Evolutionary conservation across 148 eudicot species (phyloP).

Genomic region (Amaranthus hypochondriacus): DNA sequence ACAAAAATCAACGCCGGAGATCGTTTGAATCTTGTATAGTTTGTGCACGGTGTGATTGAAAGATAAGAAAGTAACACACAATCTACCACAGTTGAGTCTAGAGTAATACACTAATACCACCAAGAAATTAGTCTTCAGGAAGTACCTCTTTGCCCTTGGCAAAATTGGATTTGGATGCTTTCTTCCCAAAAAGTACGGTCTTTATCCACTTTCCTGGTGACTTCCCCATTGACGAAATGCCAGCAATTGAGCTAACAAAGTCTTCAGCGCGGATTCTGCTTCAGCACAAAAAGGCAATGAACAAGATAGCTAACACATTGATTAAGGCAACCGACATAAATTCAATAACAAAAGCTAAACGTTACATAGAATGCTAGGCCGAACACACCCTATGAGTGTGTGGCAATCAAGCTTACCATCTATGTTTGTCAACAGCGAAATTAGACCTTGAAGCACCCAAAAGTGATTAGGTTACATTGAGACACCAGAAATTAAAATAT

Average conservation of each 20-base stretch:
- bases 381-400: neutral
- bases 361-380: neutral
- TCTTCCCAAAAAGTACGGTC: slow-evolving; percentile 77
- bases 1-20: too few species aligned
- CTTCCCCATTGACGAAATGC: slow-evolving; percentile 63
- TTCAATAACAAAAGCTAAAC: neutral
- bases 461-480: neutral
- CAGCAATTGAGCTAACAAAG: slow-evolving; percentile 14
- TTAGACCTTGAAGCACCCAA: neutral
- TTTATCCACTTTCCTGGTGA: slow-evolving; percentile 98
- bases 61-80: neutral
- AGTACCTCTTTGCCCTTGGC: slow-evolving; percentile 52
- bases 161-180: slow-evolving; percentile 56
- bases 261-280: slow-evolving; percentile 31
- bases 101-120: neutral
- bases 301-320: slow-evolving; percentile 4
- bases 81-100: neutral
- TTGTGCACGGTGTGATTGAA: neutral
- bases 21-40: neutral
- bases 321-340: neutral
- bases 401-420: neutral
- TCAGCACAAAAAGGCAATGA: neutral
- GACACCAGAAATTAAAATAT: too few species aligned
- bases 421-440: neutral
- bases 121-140: neutral